Conservation (phyloP, 2,329 filamentous ascomycete genomes). For the Polytolypa hystricis region DNA sequence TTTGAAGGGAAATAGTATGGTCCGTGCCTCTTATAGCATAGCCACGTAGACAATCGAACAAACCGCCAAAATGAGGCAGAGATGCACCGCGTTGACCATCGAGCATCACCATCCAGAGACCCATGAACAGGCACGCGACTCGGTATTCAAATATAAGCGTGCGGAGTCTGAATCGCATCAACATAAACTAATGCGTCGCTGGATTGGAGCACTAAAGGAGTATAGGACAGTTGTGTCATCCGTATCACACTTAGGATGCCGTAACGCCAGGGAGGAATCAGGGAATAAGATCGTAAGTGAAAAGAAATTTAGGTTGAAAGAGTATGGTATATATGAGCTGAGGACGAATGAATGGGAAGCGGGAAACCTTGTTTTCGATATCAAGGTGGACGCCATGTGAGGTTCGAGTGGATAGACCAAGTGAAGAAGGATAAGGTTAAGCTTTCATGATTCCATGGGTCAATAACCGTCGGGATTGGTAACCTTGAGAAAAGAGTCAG, state of each 20-base stretch:
- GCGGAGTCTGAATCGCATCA: too few relatives aligned
- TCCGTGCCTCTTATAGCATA: too few relatives aligned
- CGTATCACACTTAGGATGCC: conserved; percentile 7
- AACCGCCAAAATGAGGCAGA: too few relatives aligned
- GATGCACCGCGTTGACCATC: too few relatives aligned
- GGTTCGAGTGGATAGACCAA: conserved; percentile 1
- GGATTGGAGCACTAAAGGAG: too few relatives aligned
- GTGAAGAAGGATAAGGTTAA: background rate
- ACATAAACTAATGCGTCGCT: too few relatives aligned
- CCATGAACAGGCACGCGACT: too few relatives aligned
- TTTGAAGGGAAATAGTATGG: too few relatives aligned
- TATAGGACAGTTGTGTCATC: conserved; percentile 5
- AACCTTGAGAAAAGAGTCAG: conserved; percentile 8
- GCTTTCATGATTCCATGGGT: background rate
- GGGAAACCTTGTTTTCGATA: background rate
- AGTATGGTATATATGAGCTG: background rate
- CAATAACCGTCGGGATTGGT: conserved; percentile 11
- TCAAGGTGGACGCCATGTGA: background rate
- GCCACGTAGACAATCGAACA: too few relatives aligned
- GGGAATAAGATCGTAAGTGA: conserved; percentile 2
- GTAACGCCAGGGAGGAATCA: conserved; percentile 4
- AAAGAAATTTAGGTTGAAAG: background rate
- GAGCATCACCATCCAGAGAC: too few relatives aligned
- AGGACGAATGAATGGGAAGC: background rate
- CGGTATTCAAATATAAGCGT: too few relatives aligned